These are phyloP conservation scores for Balakata baccata DNA, from an alignment of 345 rosid species.

Conservation along the genomic window DNA sequence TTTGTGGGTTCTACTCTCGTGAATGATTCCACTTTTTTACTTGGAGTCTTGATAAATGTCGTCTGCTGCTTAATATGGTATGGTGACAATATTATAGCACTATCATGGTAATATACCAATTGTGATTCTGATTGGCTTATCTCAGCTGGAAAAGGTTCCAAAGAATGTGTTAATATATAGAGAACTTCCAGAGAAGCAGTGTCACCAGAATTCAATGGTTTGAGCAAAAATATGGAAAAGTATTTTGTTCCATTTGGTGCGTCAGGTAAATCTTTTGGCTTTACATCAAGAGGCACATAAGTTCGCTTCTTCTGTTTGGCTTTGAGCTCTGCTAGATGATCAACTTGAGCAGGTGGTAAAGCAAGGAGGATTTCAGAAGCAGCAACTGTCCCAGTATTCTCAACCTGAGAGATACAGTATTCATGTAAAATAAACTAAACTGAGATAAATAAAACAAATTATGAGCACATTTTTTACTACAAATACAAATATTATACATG, in stretches of 20 bases:
- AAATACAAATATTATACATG: neutral
- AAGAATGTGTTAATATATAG: constrained; percentile 69
- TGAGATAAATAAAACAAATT: neutral
- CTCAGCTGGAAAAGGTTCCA: constrained; percentile 91
- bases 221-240: constrained; percentile 48
- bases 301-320: constrained; percentile 83
- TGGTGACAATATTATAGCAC: constrained; percentile 71
- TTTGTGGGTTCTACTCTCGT: constrained; percentile 77
- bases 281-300: constrained; percentile 54
- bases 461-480: neutral
- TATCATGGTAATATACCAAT: constrained; percentile 77
- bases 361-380: constrained; percentile 79
- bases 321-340: constrained; percentile 67
- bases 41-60: constrained; percentile 78
- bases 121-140: constrained; percentile 93
- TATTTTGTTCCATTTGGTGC: constrained; percentile 70
- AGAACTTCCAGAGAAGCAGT: constrained; percentile 74
- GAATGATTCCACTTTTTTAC: constrained; percentile 79
- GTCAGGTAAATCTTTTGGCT: constrained; percentile 60
- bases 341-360: constrained; percentile 67
- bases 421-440: neutral
- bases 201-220: constrained; percentile 59
- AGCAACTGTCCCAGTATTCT: constrained; percentile 60
- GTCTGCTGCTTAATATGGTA: constrained; percentile 74
- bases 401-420: constrained; percentile 53